Evolutionary conservation across 345 rosid genomes (phyloP).

Genomic region (Salix udensis): DNA sequence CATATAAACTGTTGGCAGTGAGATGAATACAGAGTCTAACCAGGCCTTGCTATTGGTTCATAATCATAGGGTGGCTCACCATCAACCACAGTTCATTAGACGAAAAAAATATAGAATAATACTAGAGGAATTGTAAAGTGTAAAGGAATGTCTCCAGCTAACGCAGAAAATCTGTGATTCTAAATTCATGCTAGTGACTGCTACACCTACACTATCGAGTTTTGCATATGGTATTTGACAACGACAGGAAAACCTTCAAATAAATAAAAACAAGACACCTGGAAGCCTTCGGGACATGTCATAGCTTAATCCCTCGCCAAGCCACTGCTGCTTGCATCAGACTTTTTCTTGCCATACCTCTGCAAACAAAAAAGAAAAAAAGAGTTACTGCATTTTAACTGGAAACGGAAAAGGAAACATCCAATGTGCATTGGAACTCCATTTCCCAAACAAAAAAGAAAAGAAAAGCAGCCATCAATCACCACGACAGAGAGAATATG

Average conservation of each 20-base stretch:
- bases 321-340: conserved; percentile 31
- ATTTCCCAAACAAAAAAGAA: too few relatives aligned
- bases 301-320: conserved; percentile 31
- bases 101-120: background rate
- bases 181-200: background rate
- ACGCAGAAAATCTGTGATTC: background rate
- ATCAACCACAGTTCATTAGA: background rate
- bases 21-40: background rate
- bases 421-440: background rate
- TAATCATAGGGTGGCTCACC: background rate
- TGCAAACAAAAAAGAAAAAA: conserved; percentile 17
- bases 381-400: background rate
- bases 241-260: conserved; percentile 6
- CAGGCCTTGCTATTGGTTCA: background rate
- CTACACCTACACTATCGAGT: background rate
- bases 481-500: background rate
- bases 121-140: background rate
- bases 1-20: background rate
- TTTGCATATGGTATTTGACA: background rate
- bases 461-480: background rate
- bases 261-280: conserved; percentile 6
- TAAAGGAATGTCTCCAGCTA: background rate
- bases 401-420: background rate
- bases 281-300: conserved; percentile 6
- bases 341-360: conserved; percentile 39